These are phyloP conservation scores for Miamiensis avidus DNA, from an alignment of 169 alveolate genomes.

Conservation along the genomic window DNA sequence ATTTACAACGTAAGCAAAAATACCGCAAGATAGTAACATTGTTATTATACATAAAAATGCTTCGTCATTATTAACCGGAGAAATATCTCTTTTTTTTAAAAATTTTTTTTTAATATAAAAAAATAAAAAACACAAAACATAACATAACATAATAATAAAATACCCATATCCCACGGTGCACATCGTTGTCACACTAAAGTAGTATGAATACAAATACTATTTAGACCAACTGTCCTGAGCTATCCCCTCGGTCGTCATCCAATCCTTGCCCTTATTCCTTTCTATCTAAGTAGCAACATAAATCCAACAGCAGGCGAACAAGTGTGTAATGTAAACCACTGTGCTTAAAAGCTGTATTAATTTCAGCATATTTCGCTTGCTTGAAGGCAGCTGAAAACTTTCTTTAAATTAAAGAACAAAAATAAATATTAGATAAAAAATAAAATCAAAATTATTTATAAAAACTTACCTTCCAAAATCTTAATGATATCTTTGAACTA, in stretches of 20 bases:
- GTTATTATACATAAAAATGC: background rate
- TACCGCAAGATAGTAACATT: constrained; percentile 9
- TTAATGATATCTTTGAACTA: background rate
- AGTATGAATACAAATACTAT: constrained; percentile 1
- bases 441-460: too few relatives aligned
- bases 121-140: too few relatives aligned
- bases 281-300: background rate
- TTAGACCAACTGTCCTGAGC: background rate
- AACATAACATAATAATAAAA: too few relatives aligned
- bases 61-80: constrained; percentile 14
- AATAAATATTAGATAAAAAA: too few relatives aligned
- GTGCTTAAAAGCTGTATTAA: background rate
- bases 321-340: background rate
- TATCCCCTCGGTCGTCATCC: background rate
- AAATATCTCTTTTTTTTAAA: too few relatives aligned
- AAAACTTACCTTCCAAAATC: background rate
- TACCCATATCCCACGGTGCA: constrained; percentile 22
- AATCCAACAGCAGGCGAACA: constrained; percentile 11
- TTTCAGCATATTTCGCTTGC: background rate
- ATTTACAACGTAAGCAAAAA: constrained; percentile 24
- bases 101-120: too few relatives aligned
- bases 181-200: constrained; percentile 1
- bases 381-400: constrained; percentile 4
- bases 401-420: constrained; percentile 1
- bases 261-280: background rate